Base-by-base conservation (phyloP, 2,329 filamentous ascomycete genomes). In the Arthrobotrys entomopaga region DNA sequence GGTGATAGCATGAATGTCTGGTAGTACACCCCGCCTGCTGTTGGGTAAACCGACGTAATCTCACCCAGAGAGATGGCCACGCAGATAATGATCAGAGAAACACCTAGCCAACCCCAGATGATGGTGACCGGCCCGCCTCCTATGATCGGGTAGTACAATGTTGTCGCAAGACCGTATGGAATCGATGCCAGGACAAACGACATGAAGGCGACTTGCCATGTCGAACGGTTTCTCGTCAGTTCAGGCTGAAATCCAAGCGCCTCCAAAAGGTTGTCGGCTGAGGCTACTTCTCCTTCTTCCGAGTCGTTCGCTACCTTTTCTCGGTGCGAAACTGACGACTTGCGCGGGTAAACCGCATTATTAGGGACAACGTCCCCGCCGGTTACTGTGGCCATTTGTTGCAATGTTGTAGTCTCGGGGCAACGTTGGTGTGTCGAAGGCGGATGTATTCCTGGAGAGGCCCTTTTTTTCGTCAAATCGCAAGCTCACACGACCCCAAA, bases 1-100 rank as follows among this genome's bases (percentile, higher is more conserved):
- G 88, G 85, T 0, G 90, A 85, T 13, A 93, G 86, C 87, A 91
- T 91, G 79, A 90, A 92, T 4, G 89, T 89, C 82, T 91, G 90
- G 81, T 91, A 92, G 82, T 93, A 92, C 63, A 92, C 90, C 80
- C 90, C 90, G 79, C 90, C 90, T 58, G 89, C 88, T n/a, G 89
- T 92, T 20, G 90, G 90, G 79, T 90, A 92, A 43, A 91, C 88
- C 77, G 87, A 90, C 71, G 89, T 91, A 79, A 92, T 90, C 82
- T 92, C 90, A 77, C 88, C 88, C 29, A 92, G 84, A 19, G 89
- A 91, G 1, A 86, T 83, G 29, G 90, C 90, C 34, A 92, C 88
- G 80, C 89, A 90, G 77, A 90, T 81, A 78, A 91, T 89, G 80
- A 91, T 90, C 69, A 86, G 76, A n/a, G 88, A 90, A 40, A 91